These are phyloP conservation scores for Calonectria pseudoturangicola DNA, from an alignment of 2,329 filamentous ascomycete species.

Conservation along the genomic window DNA sequence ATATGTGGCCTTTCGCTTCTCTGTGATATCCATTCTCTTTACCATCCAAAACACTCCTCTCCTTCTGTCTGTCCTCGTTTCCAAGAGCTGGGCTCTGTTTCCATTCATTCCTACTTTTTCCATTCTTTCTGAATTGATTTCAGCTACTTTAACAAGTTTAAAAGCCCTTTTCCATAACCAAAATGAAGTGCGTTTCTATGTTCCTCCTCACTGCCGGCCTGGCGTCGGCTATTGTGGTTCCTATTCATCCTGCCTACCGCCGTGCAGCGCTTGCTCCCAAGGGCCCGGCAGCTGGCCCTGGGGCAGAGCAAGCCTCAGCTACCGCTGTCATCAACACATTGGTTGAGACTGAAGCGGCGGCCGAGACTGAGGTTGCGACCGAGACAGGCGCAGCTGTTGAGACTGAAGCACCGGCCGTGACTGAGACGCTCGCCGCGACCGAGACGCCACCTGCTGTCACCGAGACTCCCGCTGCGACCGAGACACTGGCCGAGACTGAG, in stretches of 20 bases:
- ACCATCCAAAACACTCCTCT: not conserved
- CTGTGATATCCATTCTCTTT: too few species aligned
- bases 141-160: slow-evolving; percentile 25
- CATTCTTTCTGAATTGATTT: slow-evolving; percentile 24
- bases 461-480: not conserved
- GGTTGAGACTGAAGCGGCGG: not conserved
- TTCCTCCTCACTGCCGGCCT: slow-evolving; percentile 3
- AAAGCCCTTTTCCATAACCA: not conserved
- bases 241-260: not conserved
- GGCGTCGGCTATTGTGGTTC: slow-evolving; percentile 7
- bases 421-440: not conserved
- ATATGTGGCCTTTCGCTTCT: not conserved
- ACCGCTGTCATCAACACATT: not conserved
- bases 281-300: not conserved
- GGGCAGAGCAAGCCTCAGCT: not conserved
- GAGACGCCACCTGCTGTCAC: not conserved
- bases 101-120: slow-evolving; percentile 6
- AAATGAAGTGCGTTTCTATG: slow-evolving; percentile 15
- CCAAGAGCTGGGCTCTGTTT: slow-evolving; percentile 23
- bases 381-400: not conserved
- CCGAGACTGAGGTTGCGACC: not conserved
- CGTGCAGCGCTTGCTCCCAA: not conserved
- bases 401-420: not conserved
- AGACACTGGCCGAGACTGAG: not conserved
- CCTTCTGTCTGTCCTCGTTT: not conserved